Conservation (phyloP, 257 asterid species). For the Mentha longifolia region DNA sequence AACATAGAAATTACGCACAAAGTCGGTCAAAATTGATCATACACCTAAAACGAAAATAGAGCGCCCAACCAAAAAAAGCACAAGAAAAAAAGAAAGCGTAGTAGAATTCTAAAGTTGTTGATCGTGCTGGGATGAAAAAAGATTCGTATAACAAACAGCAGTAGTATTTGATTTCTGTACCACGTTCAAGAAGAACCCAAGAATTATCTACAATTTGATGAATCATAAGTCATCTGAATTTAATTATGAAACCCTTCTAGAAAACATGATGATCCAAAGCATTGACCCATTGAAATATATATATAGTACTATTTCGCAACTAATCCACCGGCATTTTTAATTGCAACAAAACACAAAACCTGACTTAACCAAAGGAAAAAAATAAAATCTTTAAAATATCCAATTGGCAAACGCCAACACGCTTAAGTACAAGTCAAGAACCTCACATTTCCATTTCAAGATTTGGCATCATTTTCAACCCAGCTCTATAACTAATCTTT, state of each 20-base stretch:
- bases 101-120: not conserved
- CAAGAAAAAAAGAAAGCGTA: not conserved
- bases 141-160: not conserved
- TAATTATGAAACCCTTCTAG: slow-evolving; percentile 1
- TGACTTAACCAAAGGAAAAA: slow-evolving; percentile 1
- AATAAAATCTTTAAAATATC: not conserved
- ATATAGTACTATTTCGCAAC: slow-evolving; percentile 24
- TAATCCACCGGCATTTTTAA: slow-evolving; percentile 40
- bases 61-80: not conserved
- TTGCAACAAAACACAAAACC: not conserved
- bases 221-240: not conserved
- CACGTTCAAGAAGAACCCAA: too few relatives aligned
- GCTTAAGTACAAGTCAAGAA: slow-evolving; percentile 26
- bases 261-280: slow-evolving; percentile 28
- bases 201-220: not conserved
- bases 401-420: slow-evolving; percentile 24
- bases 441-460: slow-evolving; percentile 11
- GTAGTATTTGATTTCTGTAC: not conserved
- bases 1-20: not conserved
- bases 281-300: slow-evolving; percentile 27
- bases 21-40: slow-evolving; percentile 4
- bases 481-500: slow-evolving; percentile 20
- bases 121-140: not conserved
- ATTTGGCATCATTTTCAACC: slow-evolving; percentile 9
- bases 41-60: not conserved